phyloP scores from a whole-genome alignment of 73 alveolate species.

The Blepharisma japonicum region DNA sequence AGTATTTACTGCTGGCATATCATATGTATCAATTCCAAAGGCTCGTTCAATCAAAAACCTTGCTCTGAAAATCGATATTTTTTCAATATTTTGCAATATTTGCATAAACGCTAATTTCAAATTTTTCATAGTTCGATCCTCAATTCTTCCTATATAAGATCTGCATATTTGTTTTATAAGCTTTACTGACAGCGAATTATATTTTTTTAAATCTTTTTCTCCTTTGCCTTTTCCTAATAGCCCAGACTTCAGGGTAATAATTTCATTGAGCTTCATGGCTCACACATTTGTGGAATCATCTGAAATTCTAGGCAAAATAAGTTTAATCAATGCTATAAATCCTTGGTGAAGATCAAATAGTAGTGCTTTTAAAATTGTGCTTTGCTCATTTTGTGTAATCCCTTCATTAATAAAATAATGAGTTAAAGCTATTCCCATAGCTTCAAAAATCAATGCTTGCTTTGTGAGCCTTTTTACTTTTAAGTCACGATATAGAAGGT shows the following conservation, averaged over 20 bases:
- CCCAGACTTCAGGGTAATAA: background rate
- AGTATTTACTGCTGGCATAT: background rate
- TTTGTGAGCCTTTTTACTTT: background rate
- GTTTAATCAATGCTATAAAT: background rate
- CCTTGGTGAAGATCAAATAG: conserved; percentile 15
- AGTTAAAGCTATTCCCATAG: background rate
- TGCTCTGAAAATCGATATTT: background rate
- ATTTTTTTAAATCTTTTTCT: conserved; percentile 7
- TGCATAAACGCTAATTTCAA: background rate
- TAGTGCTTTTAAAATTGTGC: background rate
- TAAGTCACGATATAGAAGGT: background rate
- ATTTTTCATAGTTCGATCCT: background rate
- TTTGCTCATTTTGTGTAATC: background rate
- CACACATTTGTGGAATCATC: background rate
- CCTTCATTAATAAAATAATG: conserved; percentile 16
- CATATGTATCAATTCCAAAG: background rate
- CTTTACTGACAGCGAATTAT: background rate
- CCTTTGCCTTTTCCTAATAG: too few species aligned
- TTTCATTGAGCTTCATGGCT: background rate
- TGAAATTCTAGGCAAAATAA: background rate
- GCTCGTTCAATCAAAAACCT: conserved; percentile 14
- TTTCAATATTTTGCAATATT: background rate
- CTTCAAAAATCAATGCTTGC: conserved; percentile 14
- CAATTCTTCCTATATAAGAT: conserved; percentile 9
- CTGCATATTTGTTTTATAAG: conserved; percentile 2